Base-by-base conservation (phyloP, 139 green algal genomes). In the Penium margaritaceum region DNA sequence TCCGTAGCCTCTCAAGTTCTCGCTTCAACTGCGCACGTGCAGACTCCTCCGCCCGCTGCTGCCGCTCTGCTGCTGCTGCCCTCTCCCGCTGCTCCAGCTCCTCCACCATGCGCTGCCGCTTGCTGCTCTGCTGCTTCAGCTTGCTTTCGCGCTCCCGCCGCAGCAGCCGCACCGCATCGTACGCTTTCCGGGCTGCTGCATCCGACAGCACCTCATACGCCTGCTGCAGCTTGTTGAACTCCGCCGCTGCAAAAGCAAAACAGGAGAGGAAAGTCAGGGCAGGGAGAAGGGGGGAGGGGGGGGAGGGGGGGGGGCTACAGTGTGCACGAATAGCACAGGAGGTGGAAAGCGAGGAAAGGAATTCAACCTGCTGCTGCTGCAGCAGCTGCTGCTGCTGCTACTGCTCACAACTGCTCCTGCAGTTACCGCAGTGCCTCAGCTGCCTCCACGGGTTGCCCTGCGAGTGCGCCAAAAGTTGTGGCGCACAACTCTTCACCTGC, bases 191-290 rank as follows among this genome's bases (percentile, higher is more conserved):
- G 0, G 89, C 90, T 2, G 75, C 64, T 12, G 76, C 77, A 71
- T 96, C 91, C 4, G 65, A 67, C 14, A 96, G 84, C 17, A 95
- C 44, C 3, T 90, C 85, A 44, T 94, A 96, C 0, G 91, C 91
- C 69, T 85, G 86, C 67, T 96, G 87, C n/a, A 96, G 55, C 46
- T 74, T 64, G 12, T 76, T 68, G 64, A 96, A 96, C 78, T 95
- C 90, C 43, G 80, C 75, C 3, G 82, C 85, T 69, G 68, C 47
- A 67, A 55, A 66, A 57, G 30, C 29, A 57, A 57, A 21, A n/a
- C 46, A 57, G 21, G 35, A 21, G 35, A n/a, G 35, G 35, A n/a
- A 47, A 67, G 12, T 1, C 19, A 21, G 9, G 46, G 51, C 29
- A 6, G 51, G 51, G 51, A 21, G 2, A 33, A 24, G 51, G 2